phyloP scores from a whole-genome alignment of 2,329 filamentous ascomycete species.

The Dothiorella sarmentorum region DNA sequence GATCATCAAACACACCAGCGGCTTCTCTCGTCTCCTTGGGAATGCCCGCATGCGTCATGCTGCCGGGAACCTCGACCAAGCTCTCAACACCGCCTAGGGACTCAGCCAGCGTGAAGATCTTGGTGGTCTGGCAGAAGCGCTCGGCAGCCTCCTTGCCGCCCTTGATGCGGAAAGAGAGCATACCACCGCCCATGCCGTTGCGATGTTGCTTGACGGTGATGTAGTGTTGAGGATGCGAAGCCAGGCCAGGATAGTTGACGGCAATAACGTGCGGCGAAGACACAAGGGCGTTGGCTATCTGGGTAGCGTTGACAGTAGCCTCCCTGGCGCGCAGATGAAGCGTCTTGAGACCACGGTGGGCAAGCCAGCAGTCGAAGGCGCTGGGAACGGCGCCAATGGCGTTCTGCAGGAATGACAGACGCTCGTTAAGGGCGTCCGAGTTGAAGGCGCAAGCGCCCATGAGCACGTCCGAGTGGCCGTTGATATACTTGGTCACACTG shows the following conservation, averaged over 20 bases:
- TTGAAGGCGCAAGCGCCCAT: conserved; percentile 98
- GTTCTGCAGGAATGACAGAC: conserved; percentile 90
- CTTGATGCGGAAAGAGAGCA: conserved; percentile 93
- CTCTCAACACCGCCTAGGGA: conserved; percentile 88
- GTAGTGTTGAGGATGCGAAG: conserved; percentile 79
- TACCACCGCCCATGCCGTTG: conserved; percentile 89
- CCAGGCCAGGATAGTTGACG: conserved; percentile 92
- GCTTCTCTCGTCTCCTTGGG: conserved; percentile 85
- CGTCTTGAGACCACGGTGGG: conserved; percentile 94
- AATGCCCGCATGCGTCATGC: conserved; percentile 97
- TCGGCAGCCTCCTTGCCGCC: conserved; percentile 84
- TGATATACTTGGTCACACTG: conserved; percentile 98
- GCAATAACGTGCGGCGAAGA: conserved; percentile 75
- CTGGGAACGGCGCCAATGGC: conserved; percentile 94
- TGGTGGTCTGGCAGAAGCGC: conserved; percentile 84
- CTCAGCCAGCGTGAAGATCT: conserved; percentile 91
- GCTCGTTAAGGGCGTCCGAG: conserved; percentile 70
- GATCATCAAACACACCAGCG: conserved; percentile 90
- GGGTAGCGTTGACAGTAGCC: conserved; percentile 75
- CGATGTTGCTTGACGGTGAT: conserved; percentile 91
- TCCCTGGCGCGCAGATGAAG: conserved; percentile 88
- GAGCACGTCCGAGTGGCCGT: conserved; percentile 91
- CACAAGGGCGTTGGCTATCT: conserved; percentile 73
- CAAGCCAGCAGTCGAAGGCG: conserved; percentile 96
- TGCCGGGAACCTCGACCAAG: conserved; percentile 85